phyloP scores from a whole-genome alignment of 139 green algal species.

The Volvox africanus region DNA sequence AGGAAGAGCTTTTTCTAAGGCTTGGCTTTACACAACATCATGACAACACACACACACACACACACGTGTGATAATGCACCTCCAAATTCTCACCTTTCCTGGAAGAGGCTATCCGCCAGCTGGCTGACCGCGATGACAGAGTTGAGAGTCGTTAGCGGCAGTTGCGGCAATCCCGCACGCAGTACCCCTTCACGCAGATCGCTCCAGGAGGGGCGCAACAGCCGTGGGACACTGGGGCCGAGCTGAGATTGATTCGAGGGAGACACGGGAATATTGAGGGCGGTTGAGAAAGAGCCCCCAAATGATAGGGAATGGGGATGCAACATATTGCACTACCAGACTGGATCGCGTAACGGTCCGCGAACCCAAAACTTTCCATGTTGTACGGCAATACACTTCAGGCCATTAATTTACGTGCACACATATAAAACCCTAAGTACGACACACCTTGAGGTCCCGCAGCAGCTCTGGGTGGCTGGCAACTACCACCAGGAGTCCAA shows the following conservation, averaged over 20 bases:
- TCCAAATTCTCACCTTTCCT: slow-evolving; percentile 10
- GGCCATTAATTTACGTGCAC: no score
- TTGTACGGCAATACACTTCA: no score
- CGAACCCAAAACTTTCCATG: no score
- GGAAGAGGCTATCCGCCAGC: slow-evolving; percentile 78
- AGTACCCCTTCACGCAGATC: slow-evolving; percentile 49
- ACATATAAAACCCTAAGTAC: no score
- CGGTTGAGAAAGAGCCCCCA: not conserved
- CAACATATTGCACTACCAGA: not conserved
- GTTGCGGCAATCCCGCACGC: slow-evolving; percentile 61
- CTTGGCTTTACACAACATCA: no score
- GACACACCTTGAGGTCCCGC: slow-evolving; percentile 59
- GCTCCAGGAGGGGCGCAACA: slow-evolving; percentile 41
- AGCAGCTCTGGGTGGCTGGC: slow-evolving; percentile 52
- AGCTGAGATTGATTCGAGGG: slow-evolving; percentile 19
- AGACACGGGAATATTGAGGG: not conserved
- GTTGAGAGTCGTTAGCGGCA: slow-evolving; percentile 80
- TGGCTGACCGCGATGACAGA: slow-evolving; percentile 84
- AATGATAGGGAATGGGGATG: not conserved
- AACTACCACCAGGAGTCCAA: slow-evolving; percentile 73
- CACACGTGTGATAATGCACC: no score
- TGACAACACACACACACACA: no score
- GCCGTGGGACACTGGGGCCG: slow-evolving; percentile 55
- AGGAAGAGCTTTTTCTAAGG: no score
- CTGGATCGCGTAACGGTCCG: no score